Base-by-base conservation (phyloP, 208 protist species). In the Leishmania major region DNA sequence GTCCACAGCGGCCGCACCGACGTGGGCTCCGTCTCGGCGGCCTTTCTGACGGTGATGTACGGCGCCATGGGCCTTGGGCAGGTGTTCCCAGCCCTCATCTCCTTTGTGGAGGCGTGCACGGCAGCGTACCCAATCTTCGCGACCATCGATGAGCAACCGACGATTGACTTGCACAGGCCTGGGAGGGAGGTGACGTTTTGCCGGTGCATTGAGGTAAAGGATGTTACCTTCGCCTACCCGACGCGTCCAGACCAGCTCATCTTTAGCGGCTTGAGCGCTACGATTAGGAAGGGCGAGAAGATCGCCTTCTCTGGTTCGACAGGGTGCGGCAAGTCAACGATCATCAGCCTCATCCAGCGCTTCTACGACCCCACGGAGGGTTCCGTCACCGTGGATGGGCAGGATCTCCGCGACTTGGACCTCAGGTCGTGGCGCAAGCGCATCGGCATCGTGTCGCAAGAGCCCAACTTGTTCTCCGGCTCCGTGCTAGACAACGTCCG, bases 391-490 rank as follows among this genome's bases (percentile, higher is more conserved):
- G 83, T 95, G n/a, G 95, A 98, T 75, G 94, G 93, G 51, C 66
- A 75, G 55, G 88, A 95, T 81, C 77, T 98, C 49, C 81, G 84
- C 37, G 84, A 91, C 22, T 55, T 96, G 4, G 49, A 83, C 70
- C 87, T 96, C 67, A 82, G 72, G 57, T 82, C 86, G 64, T 95
- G 92, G 88, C 84, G 92, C 53, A 57, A 82, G 70, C 87, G 90
- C 67, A 93, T 97, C 79, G 91, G 91, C 78, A 92, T 97, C 67
- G 95, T 97, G 25, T 95, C 93, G 75, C 95, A 97, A 86, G 93
- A 97, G 82, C 90, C 95, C 31, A 93, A 85, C 72, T 87, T 97
- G 45, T 96, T 97, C 85, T 77, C 87, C 10, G 91, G 90, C 40
- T 89, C 84, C 19, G 90, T 97, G 59, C 37, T 88, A 37, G 91